A percentile compares a stretch with the other conserved stretches of the same genome.
Evolutionary conservation across 2,329 filamentous ascomycete species (phyloP).

Genomic region (Pyricularia sp.): DNA sequence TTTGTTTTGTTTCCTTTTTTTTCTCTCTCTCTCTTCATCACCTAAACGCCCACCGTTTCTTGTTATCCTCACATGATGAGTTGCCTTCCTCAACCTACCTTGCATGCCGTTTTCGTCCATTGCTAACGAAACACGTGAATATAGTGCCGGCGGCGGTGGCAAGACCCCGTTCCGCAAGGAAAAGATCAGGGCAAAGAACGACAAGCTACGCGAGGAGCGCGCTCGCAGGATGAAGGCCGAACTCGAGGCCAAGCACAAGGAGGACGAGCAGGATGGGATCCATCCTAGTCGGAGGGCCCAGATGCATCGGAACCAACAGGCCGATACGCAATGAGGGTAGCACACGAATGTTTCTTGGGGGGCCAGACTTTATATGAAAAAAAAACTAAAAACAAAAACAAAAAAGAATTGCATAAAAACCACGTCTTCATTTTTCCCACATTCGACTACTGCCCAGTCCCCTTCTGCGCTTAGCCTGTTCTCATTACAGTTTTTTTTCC

Average conservation of each 20-base stretch:
- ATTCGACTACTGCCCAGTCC: neutral
- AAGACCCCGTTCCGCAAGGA: constrained; percentile 59
- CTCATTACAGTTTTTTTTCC: neutral
- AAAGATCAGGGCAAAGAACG: constrained; percentile 78
- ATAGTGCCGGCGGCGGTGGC: constrained; percentile 70
- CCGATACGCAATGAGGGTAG: neutral
- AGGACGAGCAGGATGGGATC: constrained; percentile 24
- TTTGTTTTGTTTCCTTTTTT: neutral
- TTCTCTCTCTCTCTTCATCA: constrained; percentile 2
- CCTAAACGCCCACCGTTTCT: neutral
- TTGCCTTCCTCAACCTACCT: neutral
- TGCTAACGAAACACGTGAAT: constrained; percentile 4
- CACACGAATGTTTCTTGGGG: no score
- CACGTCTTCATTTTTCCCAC: no score
- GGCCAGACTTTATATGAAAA: neutral
- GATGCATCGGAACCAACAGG: neutral
- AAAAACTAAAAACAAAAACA: no score
- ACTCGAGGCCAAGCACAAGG: constrained; percentile 23
- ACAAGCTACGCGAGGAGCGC: constrained; percentile 61
- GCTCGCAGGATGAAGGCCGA: constrained; percentile 30
- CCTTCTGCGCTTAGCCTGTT: neutral
- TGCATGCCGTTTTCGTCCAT: neutral
- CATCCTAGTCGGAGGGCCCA: constrained; percentile 37
- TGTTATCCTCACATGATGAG: no score
- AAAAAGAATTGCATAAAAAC: no score